Percentiles rank a stretch among this genome's conserved stretches.
phyloP scores from a whole-genome alignment of 495 filamentous ascomycete species.

The Terfezia claveryi region DNA sequence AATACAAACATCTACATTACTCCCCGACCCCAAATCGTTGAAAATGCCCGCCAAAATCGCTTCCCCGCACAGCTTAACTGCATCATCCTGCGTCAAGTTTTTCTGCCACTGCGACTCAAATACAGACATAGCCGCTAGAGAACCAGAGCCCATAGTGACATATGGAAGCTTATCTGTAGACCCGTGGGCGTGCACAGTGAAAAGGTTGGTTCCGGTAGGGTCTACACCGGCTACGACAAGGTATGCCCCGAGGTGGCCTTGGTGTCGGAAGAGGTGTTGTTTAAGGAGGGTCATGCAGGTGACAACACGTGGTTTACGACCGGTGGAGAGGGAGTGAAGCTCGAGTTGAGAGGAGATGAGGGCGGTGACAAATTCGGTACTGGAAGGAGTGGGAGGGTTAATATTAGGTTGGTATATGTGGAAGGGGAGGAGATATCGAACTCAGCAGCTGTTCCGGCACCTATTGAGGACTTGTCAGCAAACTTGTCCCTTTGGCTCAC shows the following conservation, averaged over 20 bases:
- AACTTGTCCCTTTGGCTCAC: conserved; percentile 1
- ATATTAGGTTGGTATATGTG: conserved; percentile 41
- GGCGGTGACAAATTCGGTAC: conserved; percentile 93
- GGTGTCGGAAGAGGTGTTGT: conserved; percentile 95
- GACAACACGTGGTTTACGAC: conserved; percentile 87
- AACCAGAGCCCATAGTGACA: conserved; percentile 96
- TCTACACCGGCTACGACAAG: conserved; percentile 94
- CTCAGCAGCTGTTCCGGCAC: conserved; percentile 87
- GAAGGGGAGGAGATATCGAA: conserved; percentile 83
- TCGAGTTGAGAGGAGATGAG: conserved; percentile 97
- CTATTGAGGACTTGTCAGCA: background rate
- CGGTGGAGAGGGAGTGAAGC: conserved; percentile 82
- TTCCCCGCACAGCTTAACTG: conserved; percentile 58
- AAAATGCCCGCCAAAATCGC: conserved; percentile 96
- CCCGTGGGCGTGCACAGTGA: conserved; percentile 96
- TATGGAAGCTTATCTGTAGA: conserved; percentile 98
- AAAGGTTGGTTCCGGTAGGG: conserved; percentile 85
- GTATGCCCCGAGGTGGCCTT: conserved; percentile 95
- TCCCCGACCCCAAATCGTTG: conserved; percentile 93
- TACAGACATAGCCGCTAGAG: conserved; percentile 88
- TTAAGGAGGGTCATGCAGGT: conserved; percentile 99
- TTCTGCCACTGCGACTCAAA: conserved; percentile 94
- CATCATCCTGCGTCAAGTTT: conserved; percentile 53
- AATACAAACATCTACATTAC: conserved; percentile 90
- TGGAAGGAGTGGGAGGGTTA: conserved; percentile 34